These are phyloP conservation scores for Linnemannia exigua DNA, from an alignment of 192 early-diverging fungal genomes.

Conservation along the genomic window DNA sequence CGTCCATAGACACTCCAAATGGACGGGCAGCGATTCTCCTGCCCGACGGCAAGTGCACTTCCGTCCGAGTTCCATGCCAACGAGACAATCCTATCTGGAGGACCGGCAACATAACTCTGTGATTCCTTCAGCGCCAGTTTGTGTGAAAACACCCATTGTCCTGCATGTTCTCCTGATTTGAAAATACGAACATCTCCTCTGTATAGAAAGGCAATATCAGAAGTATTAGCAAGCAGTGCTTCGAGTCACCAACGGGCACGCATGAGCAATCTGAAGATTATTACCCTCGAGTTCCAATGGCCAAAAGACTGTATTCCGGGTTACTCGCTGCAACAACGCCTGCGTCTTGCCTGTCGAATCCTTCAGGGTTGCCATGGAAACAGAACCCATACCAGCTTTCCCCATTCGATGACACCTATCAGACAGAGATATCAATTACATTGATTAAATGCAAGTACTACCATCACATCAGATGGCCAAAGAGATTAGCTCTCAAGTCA, in stretches of 20 bases:
- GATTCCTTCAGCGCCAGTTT: constrained; percentile 49
- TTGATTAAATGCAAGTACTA: neutral
- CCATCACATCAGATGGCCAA: neutral
- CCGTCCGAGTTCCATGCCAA: constrained; percentile 84
- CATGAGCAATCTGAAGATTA: constrained; percentile 27
- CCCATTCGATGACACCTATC: constrained; percentile 39
- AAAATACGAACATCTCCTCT: constrained; percentile 52
- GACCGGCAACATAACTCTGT: constrained; percentile 24
- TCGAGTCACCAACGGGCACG: neutral
- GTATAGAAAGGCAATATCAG: constrained; percentile 1
- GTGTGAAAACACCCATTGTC: constrained; percentile 53
- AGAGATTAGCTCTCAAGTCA: too few species aligned
- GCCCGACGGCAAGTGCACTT: constrained; percentile 79
- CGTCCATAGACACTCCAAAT: constrained; percentile 87
- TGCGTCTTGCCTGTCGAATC: constrained; percentile 47
- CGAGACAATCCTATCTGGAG: constrained; percentile 40
- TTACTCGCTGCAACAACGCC: constrained; percentile 79
- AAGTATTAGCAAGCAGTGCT: constrained; percentile 2
- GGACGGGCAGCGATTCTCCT: constrained; percentile 72
- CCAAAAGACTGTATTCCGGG: constrained; percentile 75
- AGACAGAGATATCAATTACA: neutral
- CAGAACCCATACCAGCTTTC: constrained; percentile 67
- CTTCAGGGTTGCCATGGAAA: constrained; percentile 62
- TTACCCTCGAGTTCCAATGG: constrained; percentile 74
- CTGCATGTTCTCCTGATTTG: constrained; percentile 54